Base-by-base conservation (phyloP, 2,329 filamentous ascomycete species). In the Alternaria arborescens region DNA sequence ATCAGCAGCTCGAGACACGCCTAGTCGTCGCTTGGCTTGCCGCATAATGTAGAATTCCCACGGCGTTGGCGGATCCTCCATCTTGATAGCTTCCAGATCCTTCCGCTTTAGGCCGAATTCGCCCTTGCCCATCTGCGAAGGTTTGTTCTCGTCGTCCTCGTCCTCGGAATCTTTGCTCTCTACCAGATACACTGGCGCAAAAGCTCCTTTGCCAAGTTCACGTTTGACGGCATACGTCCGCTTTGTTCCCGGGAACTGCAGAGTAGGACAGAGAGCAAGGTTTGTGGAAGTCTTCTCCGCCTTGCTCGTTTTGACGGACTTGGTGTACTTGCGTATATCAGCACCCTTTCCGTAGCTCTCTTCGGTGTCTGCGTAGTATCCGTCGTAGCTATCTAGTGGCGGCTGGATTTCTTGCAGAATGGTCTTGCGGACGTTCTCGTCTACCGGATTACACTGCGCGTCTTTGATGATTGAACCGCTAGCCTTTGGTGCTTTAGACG, bases 1-100 rank as follows among this genome's bases (percentile, higher is more conserved):
- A 3, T 92, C 88, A 1, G 88, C 85, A 0, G 91, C 90, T 14
- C 94, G 89, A 8, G 80, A 86, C 1, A 89, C 85, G 0, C 89
- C 90, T 0, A 99, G 84, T 1, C 95, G 91, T 22, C 86, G 83
- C 65, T 94, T 92, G 2, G 91, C 88, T 56, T 93, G 87, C 1
- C 92, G 90, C 82, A 98, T 93, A 79, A 99, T 96, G 80, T 97
- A 91, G 75, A 98, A 99, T 75, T 99, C 95, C 95, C 95, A 99
- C 0, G 91, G 85, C 5, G 89, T 91, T 0, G 94, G 92, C 0
- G 94, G 93, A 32, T 91, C 87, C 80, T 99, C 95, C 88, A 97
- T 94, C 80, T 99, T 99, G 69, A 99, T 84, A 1, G 95, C 95
- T 78, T 97, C 93, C 5, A 95, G 84, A 1, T 82, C 65, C 43